Evolutionary conservation across 1,284 basidiomycete species (phyloP).

Genomic region (Cryptococcus sp.): DNA sequence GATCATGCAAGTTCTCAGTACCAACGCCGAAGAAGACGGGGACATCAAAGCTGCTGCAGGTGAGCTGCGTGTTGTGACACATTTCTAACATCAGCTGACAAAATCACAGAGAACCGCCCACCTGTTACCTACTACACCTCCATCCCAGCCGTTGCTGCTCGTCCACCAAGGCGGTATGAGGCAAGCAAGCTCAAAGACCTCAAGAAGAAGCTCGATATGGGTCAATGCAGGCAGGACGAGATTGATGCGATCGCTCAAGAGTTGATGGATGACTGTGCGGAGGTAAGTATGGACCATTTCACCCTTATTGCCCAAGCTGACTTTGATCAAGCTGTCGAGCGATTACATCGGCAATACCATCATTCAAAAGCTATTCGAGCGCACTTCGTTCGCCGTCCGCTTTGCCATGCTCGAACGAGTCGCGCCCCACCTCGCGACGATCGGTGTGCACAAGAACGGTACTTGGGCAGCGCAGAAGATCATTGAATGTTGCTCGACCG

Average conservation of each 20-base stretch:
- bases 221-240: conserved; percentile 78
- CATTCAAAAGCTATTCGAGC: conserved; percentile 94
- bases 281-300: conserved; percentile 31
- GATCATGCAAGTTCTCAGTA: conserved; percentile 88
- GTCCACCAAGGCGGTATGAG: conserved; percentile 79
- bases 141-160: conserved; percentile 78
- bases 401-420: conserved; percentile 91
- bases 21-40: conserved; percentile 70
- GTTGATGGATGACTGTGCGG: conserved; percentile 70
- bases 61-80: conserved; percentile 53
- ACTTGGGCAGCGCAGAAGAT: conserved; percentile 99
- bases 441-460: conserved; percentile 98
- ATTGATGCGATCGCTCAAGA: conserved; percentile 87
- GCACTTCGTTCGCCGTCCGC: conserved; percentile 73
- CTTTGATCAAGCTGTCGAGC: conserved; percentile 68
- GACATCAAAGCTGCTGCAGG: conserved; percentile 82
- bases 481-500: conserved; percentile 89
- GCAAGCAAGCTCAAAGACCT: conserved; percentile 92
- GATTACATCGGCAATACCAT: conserved; percentile 99
- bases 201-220: conserved; percentile 82
- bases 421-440: conserved; percentile 91
- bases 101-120: conserved; percentile 32
- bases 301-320: no score
- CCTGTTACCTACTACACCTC: conserved; percentile 78
- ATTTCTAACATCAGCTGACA: neutral